Base-by-base conservation (phyloP, 2,329 filamentous ascomycete species). In the Aspergillus fumigatiaffinis region DNA sequence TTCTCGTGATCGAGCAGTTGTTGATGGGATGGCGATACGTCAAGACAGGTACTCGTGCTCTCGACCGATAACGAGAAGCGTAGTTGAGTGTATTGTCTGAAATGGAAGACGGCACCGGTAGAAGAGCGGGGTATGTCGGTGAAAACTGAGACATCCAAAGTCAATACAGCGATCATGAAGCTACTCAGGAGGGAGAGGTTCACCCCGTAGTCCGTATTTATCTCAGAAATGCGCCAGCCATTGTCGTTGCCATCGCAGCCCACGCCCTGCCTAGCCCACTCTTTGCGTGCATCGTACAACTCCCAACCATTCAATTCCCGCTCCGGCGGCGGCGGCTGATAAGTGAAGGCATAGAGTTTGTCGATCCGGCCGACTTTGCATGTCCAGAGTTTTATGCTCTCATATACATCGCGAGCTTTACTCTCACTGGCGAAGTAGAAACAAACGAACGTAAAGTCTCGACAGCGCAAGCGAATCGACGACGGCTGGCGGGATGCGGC, bases 41-140 rank as follows among this genome's bases (percentile, higher is more conserved):
- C 42, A 99, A 79, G 3, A 87, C 89, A 1, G 94, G 94, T 73
- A 99, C 92, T 59, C 94, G 87, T 61, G 88, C 87, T 58, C 92
- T 86, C 0, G 94, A 97, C 52, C 94, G 89, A 75, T 96, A 97
- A 60, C 87, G 85, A 58, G 87, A 89, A 26, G 92, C 94, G 71
- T 99, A 96, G 69, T 96, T 96, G 51, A 99, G 84, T 50, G 93
- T 92, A 69, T 94, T 97, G 75, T 99, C 94, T n/a, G 93, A 97
- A 64, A 99, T 96, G 57, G 84, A 86, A 25, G 88, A 86, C 23
- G 94, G 94, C 20, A 99, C 92, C 10, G 88, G 88, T 25, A 99
- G 81, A 50, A 96, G 72, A 3, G 87, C 86, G 12, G 94, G 94
- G 72, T 99, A 99, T 2, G 94, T 97, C 26, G 92, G 88, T 52